phyloP scores from a whole-genome alignment of 371 early-diverging fungal species.

The Apophysomyces elegans region DNA sequence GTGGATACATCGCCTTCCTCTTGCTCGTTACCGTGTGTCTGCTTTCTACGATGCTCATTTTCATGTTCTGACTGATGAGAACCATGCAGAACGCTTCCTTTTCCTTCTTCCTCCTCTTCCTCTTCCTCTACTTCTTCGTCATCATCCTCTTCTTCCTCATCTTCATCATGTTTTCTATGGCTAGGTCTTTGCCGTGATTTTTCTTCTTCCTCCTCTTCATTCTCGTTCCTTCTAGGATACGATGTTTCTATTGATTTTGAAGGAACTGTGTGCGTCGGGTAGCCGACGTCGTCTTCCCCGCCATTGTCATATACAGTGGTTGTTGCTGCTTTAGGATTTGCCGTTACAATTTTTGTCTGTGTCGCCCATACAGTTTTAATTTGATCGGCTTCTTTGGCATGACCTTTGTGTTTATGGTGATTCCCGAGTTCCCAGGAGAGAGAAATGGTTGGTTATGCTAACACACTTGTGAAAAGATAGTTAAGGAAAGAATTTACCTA shows the following conservation, averaged over 20 bases:
- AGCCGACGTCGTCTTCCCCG: background rate
- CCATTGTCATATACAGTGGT: background rate
- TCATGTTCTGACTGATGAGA: background rate
- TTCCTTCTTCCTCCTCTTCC: conserved; percentile 4
- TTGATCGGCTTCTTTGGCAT: background rate
- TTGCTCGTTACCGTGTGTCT: background rate
- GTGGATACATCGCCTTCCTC: background rate
- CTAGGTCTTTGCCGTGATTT: background rate
- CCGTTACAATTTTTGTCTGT: background rate
- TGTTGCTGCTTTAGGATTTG: background rate
- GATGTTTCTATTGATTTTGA: background rate
- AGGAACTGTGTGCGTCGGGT: background rate
- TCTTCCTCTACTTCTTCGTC: conserved; percentile 19
- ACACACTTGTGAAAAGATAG: background rate
- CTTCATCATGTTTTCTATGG: conserved; percentile 15
- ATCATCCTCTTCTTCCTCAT: conserved; percentile 23
- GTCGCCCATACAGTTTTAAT: conserved; percentile 2
- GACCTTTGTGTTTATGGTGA: background rate
- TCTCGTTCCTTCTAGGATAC: no score
- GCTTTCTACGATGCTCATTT: background rate
- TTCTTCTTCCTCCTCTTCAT: background rate
- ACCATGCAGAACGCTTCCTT: background rate
- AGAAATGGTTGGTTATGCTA: background rate
- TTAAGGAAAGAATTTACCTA: conserved; percentile 4
- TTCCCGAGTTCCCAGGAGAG: background rate